phyloP scores from a whole-genome alignment of 2,329 filamentous ascomycete genomes.

The Domatiomyces globalis region DNA sequence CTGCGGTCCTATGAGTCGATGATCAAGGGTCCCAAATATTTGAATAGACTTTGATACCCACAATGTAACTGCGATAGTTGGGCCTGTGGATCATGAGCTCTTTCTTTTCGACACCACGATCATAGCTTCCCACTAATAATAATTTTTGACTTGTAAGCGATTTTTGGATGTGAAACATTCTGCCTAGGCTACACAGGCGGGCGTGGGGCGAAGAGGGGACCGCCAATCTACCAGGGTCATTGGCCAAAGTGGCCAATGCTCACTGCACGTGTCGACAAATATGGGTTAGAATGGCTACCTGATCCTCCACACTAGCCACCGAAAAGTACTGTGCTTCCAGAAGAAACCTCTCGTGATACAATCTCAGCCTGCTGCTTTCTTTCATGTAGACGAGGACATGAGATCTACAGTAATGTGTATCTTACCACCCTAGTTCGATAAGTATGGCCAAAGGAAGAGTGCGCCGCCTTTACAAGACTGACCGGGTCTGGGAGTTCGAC shows the following conservation, averaged over 20 bases:
- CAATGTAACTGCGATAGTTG: too few relatives aligned
- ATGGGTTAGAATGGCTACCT: background rate
- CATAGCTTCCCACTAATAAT: too few relatives aligned
- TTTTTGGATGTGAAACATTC: too few relatives aligned
- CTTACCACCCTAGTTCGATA: background rate
- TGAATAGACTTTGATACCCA: too few relatives aligned
- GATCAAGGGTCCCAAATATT: background rate
- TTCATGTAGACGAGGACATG: background rate
- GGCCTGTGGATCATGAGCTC: too few relatives aligned
- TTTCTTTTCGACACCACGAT: too few relatives aligned
- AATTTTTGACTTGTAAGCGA: too few relatives aligned
- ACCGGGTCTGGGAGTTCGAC: slow-evolving; percentile 31
- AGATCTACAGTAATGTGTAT: background rate
- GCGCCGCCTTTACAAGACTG: slow-evolving; percentile 28
- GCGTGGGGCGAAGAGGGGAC: too few relatives aligned
- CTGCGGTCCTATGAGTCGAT: background rate
- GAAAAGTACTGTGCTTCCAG: background rate
- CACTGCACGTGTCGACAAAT: background rate
- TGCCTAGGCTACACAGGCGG: too few relatives aligned
- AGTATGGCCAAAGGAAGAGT: slow-evolving; percentile 24
- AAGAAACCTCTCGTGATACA: background rate
- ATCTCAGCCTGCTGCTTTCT: background rate
- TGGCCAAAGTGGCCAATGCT: background rate
- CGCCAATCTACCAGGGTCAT: too few relatives aligned
- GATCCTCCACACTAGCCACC: background rate